phyloP scores from a whole-genome alignment of 2,329 filamentous ascomycete genomes.

The Talaromyces sp. region DNA sequence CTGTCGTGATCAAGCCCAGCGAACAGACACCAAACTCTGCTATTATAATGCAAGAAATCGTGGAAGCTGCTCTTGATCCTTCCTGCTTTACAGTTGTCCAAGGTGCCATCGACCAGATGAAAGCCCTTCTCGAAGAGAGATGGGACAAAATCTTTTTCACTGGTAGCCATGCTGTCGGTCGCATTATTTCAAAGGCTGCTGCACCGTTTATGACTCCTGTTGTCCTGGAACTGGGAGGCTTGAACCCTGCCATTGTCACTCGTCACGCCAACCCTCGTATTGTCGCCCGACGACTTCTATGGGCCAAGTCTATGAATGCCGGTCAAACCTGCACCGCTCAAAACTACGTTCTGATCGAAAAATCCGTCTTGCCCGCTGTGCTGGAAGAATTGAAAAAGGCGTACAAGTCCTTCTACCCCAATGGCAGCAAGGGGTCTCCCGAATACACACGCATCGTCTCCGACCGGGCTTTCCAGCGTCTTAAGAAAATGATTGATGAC shows the following conservation, averaged over 20 bases:
- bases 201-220: slow-evolving; percentile 85
- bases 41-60: slow-evolving; percentile 71
- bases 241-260: slow-evolving; percentile 88
- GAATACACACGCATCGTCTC: slow-evolving; percentile 82
- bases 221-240: slow-evolving; percentile 81
- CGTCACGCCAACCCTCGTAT: slow-evolving; percentile 73
- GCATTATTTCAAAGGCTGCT: slow-evolving; percentile 83
- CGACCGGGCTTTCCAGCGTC: slow-evolving; percentile 67
- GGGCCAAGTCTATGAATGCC: slow-evolving; percentile 81
- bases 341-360: slow-evolving; percentile 85
- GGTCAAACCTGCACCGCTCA: slow-evolving; percentile 91
- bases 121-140: slow-evolving; percentile 75
- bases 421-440: slow-evolving; percentile 65
- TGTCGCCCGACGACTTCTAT: slow-evolving; percentile 77
- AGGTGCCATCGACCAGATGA: slow-evolving; percentile 74
- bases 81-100: slow-evolving; percentile 74
- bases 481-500: slow-evolving; percentile 88
- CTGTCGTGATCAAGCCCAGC: slow-evolving; percentile 83
- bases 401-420: slow-evolving; percentile 74
- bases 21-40: slow-evolving; percentile 74
- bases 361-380: slow-evolving; percentile 64
- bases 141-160: slow-evolving; percentile 99
- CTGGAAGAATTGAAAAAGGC: slow-evolving; percentile 68
- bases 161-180: slow-evolving; percentile 71
- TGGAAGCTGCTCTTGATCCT: slow-evolving; percentile 71